A percentile compares a stretch with the other conserved stretches of the same genome.
Evolutionary conservation across 768 basidiomycete species (phyloP).

Genomic region (Psilocybe azurescens): DNA sequence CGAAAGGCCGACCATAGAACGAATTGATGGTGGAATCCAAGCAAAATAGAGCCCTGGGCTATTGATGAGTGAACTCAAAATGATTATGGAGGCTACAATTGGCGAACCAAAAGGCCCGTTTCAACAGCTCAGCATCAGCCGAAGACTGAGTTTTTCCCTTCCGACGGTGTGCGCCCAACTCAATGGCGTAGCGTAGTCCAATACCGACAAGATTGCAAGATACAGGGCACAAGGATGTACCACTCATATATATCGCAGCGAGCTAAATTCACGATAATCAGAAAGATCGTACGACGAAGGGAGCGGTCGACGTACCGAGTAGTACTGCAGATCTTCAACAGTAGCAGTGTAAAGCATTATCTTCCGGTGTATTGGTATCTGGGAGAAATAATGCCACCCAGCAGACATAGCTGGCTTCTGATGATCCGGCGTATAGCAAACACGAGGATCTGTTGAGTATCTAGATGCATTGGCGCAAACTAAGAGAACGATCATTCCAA

Average conservation of each 20-base stretch:
- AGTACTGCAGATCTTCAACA: constrained; percentile 77
- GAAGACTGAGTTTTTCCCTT: constrained; percentile 40
- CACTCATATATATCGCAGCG: constrained; percentile 57
- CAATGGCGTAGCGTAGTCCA: constrained; percentile 75
- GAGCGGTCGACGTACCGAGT: constrained; percentile 46
- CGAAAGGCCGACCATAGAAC: constrained; percentile 73
- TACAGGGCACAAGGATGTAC: constrained; percentile 62
- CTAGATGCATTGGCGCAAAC: constrained; percentile 76
- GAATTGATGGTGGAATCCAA: constrained; percentile 57
- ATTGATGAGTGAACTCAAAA: neutral
- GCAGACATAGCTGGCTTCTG: constrained; percentile 44
- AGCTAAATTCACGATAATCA: constrained; percentile 40
- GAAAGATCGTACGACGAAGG: neutral
- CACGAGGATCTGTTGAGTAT: constrained; percentile 60
- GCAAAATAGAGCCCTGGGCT: constrained; percentile 53
- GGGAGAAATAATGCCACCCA: constrained; percentile 73
- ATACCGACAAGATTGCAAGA: constrained; percentile 76
- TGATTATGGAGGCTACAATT: neutral
- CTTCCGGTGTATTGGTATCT: constrained; percentile 68
- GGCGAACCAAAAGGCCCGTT: constrained; percentile 66
- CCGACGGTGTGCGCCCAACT: constrained; percentile 73
- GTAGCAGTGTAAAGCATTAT: constrained; percentile 66
- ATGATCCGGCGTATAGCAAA: constrained; percentile 41
- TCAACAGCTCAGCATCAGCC: constrained; percentile 75
- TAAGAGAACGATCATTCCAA: constrained; percentile 65